Evolutionary conservation across 2,329 filamentous ascomycete species (phyloP).

Genomic region (Aspergillus novoparasiticus): DNA sequence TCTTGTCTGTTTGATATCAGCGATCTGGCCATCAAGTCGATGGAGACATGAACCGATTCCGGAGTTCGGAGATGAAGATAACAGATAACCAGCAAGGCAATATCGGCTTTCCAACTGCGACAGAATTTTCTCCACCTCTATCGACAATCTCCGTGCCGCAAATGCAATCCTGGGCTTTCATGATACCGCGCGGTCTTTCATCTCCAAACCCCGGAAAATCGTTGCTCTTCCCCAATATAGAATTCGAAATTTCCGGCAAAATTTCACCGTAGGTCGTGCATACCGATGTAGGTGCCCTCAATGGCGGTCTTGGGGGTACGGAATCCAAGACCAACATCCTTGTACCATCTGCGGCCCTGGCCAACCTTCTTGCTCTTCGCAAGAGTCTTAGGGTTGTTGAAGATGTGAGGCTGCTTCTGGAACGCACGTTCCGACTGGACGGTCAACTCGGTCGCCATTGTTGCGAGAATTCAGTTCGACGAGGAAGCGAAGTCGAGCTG

Average conservation of each 20-base stretch:
- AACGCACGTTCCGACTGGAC: constrained; percentile 99
- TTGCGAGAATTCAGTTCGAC: constrained; percentile 58
- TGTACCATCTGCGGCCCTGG: constrained; percentile 97
- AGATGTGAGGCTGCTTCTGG: constrained; percentile 99
- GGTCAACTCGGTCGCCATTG: constrained; percentile 97
- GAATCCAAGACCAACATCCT: constrained; percentile 99
- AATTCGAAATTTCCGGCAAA: constrained; percentile 21
- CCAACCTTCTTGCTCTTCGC: constrained; percentile 76
- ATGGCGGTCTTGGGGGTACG: constrained; percentile 98
- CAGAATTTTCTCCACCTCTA: background rate
- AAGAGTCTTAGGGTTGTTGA: constrained; percentile 96
- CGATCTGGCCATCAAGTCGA: constrained; percentile 16
- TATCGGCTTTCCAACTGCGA: background rate
- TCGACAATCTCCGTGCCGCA: constrained; percentile 6
- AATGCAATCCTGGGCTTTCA: background rate
- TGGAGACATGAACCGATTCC: constrained; percentile 6
- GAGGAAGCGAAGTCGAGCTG: constrained; percentile 42
- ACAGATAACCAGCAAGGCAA: background rate
- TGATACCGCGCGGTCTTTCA: constrained; percentile 13
- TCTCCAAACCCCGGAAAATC: constrained; percentile 18
- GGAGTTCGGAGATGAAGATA: constrained; percentile 20
- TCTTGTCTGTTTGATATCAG: constrained; percentile 77
- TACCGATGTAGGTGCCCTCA: constrained; percentile 99
- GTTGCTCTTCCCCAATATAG: constrained; percentile 15
- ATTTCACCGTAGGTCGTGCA: constrained; percentile 50